Percentiles rank a stretch among this genome's conserved stretches.
Conservation (phyloP, 1,284 basidiomycete genomes). For the Boletus mariae region DNA sequence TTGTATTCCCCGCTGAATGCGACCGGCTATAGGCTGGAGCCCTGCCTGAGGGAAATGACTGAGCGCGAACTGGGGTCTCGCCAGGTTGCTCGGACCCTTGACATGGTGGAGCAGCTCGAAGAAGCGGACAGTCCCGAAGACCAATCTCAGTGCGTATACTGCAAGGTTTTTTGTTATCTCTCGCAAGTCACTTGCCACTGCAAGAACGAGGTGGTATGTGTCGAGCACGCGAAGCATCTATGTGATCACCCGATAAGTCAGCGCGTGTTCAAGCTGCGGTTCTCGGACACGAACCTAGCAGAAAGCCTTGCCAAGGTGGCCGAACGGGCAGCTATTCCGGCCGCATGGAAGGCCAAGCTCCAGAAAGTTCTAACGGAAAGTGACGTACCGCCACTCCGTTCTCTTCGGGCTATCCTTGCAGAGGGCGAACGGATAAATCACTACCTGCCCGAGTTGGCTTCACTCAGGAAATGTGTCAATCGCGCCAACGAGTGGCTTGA, state of each 20-base stretch:
- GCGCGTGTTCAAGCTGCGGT: slow-evolving; percentile 73
- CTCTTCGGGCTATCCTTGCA: slow-evolving; percentile 71
- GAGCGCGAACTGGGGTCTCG: slow-evolving; percentile 78
- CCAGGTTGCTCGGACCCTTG: slow-evolving; percentile 51
- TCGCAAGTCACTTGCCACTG: slow-evolving; percentile 86
- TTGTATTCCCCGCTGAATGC: slow-evolving; percentile 17
- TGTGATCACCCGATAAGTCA: slow-evolving; percentile 66
- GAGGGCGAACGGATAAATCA: slow-evolving; percentile 87
- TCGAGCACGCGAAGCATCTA: slow-evolving; percentile 78
- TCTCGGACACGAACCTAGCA: slow-evolving; percentile 75
- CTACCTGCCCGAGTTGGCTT: slow-evolving; percentile 66
- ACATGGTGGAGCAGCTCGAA: slow-evolving; percentile 68
- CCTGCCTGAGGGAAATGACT: slow-evolving; percentile 86
- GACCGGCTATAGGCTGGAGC: slow-evolving; percentile 62
- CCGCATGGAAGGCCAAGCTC: slow-evolving; percentile 74
- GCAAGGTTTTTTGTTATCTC: slow-evolving; percentile 95
- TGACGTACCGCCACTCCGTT: slow-evolving; percentile 69
- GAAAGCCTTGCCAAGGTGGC: slow-evolving; percentile 65
- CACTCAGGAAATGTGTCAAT: slow-evolving; percentile 75
- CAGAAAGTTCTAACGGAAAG: slow-evolving; percentile 64
- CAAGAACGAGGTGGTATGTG: slow-evolving; percentile 77
- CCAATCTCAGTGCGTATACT: slow-evolving; percentile 91
- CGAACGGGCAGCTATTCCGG: slow-evolving; percentile 72
- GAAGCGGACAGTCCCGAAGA: slow-evolving; percentile 85
- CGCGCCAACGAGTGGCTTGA: slow-evolving; percentile 85